Base-by-base conservation (phyloP, 306 rosid genomes). In the Trifolium dubium region DNA sequence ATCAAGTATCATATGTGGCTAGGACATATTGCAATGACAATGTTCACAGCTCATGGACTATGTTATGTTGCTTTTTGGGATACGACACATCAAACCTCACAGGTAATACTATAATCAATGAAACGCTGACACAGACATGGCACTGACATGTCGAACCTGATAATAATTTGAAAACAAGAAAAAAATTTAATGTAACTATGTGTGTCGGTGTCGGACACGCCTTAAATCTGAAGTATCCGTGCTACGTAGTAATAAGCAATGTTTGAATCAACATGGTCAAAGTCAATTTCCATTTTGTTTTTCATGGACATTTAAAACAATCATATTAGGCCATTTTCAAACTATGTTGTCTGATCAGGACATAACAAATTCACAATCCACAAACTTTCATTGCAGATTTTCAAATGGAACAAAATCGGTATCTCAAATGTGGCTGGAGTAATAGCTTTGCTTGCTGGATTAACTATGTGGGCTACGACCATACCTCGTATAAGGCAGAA, bases 1-100 rank as follows among this genome's bases (percentile, higher is more conserved):
- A 84, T 90, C 65, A 92, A 85, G 74, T 92, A 88, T 73, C 98
- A 92, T 75, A 87, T 90, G 5, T 92, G 96, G 94, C 79, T 92
- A 11, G 98, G 98, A 69, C 80, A 92, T 76, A 28, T 85, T 5
- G 64, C 53, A 64, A 83, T 90, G 94, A 54, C 75, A 4, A 62
- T 88, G 70, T 90, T 90, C 91, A 88, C 98, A 8, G 83, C 88
- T 74, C 98, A 92, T 77, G 95, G 95, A 61, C 19, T 61, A 14
- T 29, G 2, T 73, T 71, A 61, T 63, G 78, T 69, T 85, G 44
- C 72, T 15, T 63, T 63, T 63, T 63, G 44, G 44, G 44, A 61
- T 13, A 61, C 32, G 13, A 61, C 43, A 3, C 44, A 61, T 61
- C 67, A 61, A 32, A 61, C 15, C 28, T 34, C 67, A 61, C 3